Base-by-base conservation (phyloP, 2,329 filamentous ascomycete genomes). In the Xylaria sp. region DNA sequence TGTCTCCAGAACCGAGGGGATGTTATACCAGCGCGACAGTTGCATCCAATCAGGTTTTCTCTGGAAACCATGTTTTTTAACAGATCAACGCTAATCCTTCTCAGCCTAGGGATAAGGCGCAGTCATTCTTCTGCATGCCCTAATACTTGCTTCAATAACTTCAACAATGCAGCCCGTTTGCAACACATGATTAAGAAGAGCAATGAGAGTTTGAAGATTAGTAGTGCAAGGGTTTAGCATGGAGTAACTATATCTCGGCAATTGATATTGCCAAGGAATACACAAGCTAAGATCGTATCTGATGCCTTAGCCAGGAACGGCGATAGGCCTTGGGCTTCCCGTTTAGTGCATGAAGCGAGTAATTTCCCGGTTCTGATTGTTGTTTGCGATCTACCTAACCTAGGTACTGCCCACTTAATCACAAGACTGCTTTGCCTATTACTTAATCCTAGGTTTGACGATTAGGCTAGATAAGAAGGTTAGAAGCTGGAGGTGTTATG, bases 341-440 rank as follows among this genome's bases (percentile, higher is more conserved):
- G 48, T 36, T 33, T 54, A 26, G 51, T 36, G 51, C 51, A 54
- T 54, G 51, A 54, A 54, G 28, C 26, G n/a, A 54, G 33, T 38
- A 56, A 56, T 56, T 56, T 38, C 53, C 53, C n/a, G 20, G 20
- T 38, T 38, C 33, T 33, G 33, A 33, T 33, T 28, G 33, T 33
- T 9, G 20, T 38, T 56, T 31, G 23, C 33, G 10, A 23, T 28
- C 7, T 13, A 51, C 46, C 23, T 28, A 20, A 11, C 2, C 44
- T 20, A 48, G 28, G 28, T n/a, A 7, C 23, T 23, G 20, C 5
- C 11, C 11, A 20, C 49, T n/a, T 51, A 31, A 26, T 53, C 31
- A 13, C 49, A 9, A n/a, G 10, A 11, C 28, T 31, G 17, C 11
- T 20, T 48, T 33, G 33, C 33, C 33, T 33, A 33, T 9, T 33